Base-by-base conservation (phyloP, 1,284 basidiomycete genomes). In the Testicularia cyperi region DNA sequence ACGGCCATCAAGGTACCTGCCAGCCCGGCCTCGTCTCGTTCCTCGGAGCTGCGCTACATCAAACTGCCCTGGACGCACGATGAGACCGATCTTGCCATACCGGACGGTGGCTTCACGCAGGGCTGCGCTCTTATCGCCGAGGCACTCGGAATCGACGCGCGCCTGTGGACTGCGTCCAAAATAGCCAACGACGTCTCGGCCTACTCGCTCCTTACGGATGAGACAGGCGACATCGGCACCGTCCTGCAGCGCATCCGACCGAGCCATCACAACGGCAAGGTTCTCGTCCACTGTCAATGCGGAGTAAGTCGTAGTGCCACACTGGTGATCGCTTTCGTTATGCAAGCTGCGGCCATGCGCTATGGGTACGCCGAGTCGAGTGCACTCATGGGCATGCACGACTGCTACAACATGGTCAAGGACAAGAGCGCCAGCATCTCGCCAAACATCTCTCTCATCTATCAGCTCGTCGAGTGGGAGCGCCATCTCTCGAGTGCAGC, bases 301-400 rank as follows among this genome's bases (percentile, higher is more conserved):
- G 92, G 92, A 61, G 89, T 97, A 21, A 95, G 91, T 18, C 85
- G 92, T 60, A 92, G 89, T 18, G 92, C 92, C 14, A 96, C 92
- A 1, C 80, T 96, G 66, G 84, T 88, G 35, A 94, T 97, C 54
- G 92, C 92, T 25, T 84, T 95, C 60, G 88, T 95, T 60, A 96
- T 97, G 92, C 85, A 89, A 40, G 88, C 91, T 24, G 90, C 92
- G 15, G 86, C 87, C 27, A 81, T 83, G 37, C 84, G 84, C 38
- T 83, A 84, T 2, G 68, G 57, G 8, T 65, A 51, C 20, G 45
- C 55, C 9, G 41, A 23, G 13, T 44, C 54, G 6, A 41, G 68
- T 35, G 45, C 43, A 12, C 54, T 75, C n/a, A 41, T 64, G 15
- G 78, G 89, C 35, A 95, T 95, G 90, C 90, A 95, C 76, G 88